Evolutionary conservation across 2,329 filamentous ascomycete species (phyloP).

Genomic region (Neoscytalidium dimidiatum): DNA sequence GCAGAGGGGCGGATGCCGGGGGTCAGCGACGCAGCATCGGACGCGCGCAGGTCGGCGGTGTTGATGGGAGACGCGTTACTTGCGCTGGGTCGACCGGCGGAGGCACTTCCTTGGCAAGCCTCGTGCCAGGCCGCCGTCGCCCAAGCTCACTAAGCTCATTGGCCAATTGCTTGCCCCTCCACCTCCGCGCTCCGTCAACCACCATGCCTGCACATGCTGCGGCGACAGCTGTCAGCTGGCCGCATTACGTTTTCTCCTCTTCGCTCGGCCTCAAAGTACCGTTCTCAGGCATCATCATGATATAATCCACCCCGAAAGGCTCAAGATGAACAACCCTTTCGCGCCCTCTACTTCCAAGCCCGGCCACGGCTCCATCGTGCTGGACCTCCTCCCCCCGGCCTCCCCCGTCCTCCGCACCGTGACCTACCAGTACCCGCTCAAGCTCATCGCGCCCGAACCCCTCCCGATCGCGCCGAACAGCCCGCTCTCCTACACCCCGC

Average conservation of each 20-base stretch:
- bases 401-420: slow-evolving; percentile 72
- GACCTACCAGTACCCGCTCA: slow-evolving; percentile 91
- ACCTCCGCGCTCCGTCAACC: slow-evolving; percentile 3
- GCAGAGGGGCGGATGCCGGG: background rate
- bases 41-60: slow-evolving; percentile 13
- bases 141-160: background rate
- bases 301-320: background rate
- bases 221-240: background rate
- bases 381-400: slow-evolving; percentile 69
- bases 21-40: slow-evolving; percentile 14
- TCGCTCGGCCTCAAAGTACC: background rate
- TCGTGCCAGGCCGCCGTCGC: background rate
- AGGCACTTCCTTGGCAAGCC: background rate
- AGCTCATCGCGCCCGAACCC: slow-evolving; percentile 81
- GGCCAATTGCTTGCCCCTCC: slow-evolving; percentile 18
- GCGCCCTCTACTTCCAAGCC: slow-evolving; percentile 70
- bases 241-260: background rate
- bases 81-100: slow-evolving; percentile 17
- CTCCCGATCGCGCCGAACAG: slow-evolving; percentile 54
- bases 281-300: background rate
- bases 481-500: background rate
- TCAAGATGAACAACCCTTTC: slow-evolving; percentile 65
- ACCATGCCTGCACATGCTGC: background rate
- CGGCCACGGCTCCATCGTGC: slow-evolving; percentile 76
- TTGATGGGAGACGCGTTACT: slow-evolving; percentile 10